These are phyloP conservation scores for Hortiboletus campestris DNA, from an alignment of 768 basidiomycete genomes.

Conservation along the genomic window DNA sequence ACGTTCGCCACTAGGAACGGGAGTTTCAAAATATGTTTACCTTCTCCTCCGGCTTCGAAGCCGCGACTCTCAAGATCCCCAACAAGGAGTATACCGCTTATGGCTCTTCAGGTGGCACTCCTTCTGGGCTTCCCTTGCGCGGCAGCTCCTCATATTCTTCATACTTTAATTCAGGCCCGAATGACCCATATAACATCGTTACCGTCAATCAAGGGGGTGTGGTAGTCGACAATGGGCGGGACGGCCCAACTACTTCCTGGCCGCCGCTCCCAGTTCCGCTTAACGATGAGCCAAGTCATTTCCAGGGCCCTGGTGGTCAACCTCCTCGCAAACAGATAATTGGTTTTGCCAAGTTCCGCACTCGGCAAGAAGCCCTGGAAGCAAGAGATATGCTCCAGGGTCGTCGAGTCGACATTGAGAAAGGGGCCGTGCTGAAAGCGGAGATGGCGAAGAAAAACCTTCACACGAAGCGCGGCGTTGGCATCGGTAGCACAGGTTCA, in stretches of 20 bases:
- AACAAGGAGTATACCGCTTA: constrained; percentile 86
- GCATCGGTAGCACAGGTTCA: constrained; percentile 46
- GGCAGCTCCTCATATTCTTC: constrained; percentile 35
- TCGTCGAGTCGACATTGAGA: constrained; percentile 86
- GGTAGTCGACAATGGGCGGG: constrained; percentile 74
- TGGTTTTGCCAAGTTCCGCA: constrained; percentile 94
- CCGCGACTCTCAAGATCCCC: constrained; percentile 96
- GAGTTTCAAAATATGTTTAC: constrained; percentile 99
- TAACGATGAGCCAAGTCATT: constrained; percentile 34
- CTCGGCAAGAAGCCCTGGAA: constrained; percentile 80
- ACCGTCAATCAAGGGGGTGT: constrained; percentile 81
- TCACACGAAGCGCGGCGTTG: constrained; percentile 90
- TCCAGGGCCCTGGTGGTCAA: constrained; percentile 31
- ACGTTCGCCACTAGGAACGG: constrained; percentile 65
- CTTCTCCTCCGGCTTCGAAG: constrained; percentile 93
- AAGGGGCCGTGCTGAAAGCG: constrained; percentile 90
- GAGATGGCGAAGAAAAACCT: constrained; percentile 99
- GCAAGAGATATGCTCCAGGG: constrained; percentile 90
- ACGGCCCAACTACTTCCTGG: constrained; percentile 73
- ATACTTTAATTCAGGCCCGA: constrained; percentile 49
- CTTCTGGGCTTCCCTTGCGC: constrained; percentile 36
- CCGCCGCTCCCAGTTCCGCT: constrained; percentile 39
- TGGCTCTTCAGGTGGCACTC: constrained; percentile 42
- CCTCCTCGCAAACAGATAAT: constrained; percentile 93
- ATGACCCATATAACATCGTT: constrained; percentile 83